These are phyloP conservation scores for Termitomyces sp. DNA, from an alignment of 768 basidiomycete species.

Conservation along the genomic window DNA sequence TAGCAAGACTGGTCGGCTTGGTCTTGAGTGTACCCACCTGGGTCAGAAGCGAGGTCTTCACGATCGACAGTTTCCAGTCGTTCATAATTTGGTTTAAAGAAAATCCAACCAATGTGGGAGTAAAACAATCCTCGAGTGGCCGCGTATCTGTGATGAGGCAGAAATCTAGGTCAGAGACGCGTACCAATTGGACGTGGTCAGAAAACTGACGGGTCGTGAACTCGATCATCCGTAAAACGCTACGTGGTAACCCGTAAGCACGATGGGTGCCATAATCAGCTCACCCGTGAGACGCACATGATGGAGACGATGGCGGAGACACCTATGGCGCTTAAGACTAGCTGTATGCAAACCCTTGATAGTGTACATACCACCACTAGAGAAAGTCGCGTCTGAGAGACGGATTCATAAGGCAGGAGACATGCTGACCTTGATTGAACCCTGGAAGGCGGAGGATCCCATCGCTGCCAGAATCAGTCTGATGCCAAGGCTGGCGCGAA, in stretches of 20 bases:
- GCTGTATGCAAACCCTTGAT: not conserved
- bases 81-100: conserved; percentile 66
- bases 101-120: conserved; percentile 86
- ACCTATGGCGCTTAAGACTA: not conserved
- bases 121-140: conserved; percentile 70
- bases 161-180: not conserved
- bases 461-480: conserved; percentile 56
- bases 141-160: conserved; percentile 46
- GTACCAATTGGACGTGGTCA: not conserved
- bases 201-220: conserved; percentile 1
- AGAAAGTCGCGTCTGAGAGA: not conserved
- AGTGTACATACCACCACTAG: conserved; percentile 2
- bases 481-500: conserved; percentile 51
- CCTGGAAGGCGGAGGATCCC: conserved; percentile 74
- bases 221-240: conserved; percentile 2
- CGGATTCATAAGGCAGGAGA: not conserved
- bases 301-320: conserved; percentile 2
- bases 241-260: not conserved
- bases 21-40: conserved; percentile 37
- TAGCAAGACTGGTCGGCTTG: not conserved
- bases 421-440: conserved; percentile 64
- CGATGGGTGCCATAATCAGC: not conserved
- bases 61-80: conserved; percentile 59
- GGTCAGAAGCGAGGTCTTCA: conserved; percentile 64
- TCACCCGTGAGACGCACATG: not conserved